These are phyloP conservation scores for Ceratobasidium sp. DNA, from an alignment of 1,284 basidiomycete species.

Conservation along the genomic window DNA sequence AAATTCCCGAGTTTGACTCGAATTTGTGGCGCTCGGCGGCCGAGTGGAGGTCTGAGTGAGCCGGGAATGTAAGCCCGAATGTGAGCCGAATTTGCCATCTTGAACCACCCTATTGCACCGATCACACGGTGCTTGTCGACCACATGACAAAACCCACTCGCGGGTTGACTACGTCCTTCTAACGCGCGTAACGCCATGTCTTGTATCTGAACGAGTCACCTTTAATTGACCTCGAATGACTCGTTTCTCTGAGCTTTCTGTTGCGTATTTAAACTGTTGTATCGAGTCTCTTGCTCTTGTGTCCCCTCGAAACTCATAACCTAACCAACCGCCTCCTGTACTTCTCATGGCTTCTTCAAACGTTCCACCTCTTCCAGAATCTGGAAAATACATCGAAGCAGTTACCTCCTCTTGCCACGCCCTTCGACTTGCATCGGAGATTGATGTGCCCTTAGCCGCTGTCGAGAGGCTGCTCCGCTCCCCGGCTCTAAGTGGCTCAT, in stretches of 20 bases:
- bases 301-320: neutral
- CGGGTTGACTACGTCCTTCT: neutral
- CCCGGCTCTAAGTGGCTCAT: constrained; percentile 73
- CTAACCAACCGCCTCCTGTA: neutral
- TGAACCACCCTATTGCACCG: no score
- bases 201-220: neutral
- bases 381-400: constrained; percentile 65
- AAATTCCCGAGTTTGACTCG: no score
- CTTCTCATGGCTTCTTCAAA: constrained; percentile 6
- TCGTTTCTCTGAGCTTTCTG: neutral
- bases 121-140: neutral
- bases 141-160: constrained; percentile 1
- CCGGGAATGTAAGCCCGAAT: no score
- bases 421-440: constrained; percentile 63
- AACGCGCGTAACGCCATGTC: no score
- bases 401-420: constrained; percentile 68
- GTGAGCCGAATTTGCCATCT: no score
- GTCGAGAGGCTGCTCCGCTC: constrained; percentile 75
- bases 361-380: constrained; percentile 60
- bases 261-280: neutral
- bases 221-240: neutral
- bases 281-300: neutral
- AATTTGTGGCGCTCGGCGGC: no score
- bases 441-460: constrained; percentile 60
- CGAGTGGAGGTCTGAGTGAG: no score